Base-by-base conservation (phyloP, 805 yeast species). In the Yamadazyma endophytica region DNA sequence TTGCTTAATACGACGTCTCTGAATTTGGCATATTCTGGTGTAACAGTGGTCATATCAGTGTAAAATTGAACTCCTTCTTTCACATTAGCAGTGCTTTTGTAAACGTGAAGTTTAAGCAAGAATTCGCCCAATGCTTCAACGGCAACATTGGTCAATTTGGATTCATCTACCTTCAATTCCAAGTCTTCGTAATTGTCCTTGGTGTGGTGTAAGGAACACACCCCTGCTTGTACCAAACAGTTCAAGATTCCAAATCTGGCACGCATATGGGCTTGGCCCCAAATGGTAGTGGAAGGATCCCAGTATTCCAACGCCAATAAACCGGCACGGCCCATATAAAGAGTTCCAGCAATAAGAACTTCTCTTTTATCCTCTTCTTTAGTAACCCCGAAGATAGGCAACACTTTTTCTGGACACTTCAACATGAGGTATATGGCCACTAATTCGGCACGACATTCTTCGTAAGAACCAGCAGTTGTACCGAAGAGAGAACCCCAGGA, bases 261-360 rank as follows among this genome's bases (percentile, higher is more conserved):
- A 62, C 86, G 95, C 87, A 86, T 85, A 55, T 87, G 96, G 9
- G 96, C 79, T 62, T 87, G 96, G 18, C 96, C 96, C 95, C 96
- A 87, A 59, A 85, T 86, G 37, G 67, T 63, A 17, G 85, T 71
- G 26, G 59, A 58, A 23, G 95, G 95, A 56, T 87, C 95, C 87
- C 94, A 87, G 54, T 72, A 84, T 56, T 87, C 95, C 50, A 87
- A 68, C 6, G 84, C 90, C 21, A 82, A 50, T 29, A 87, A 64
- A 36, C 96, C 96, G 5, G 95, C 95, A 46, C 95, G 72, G 16
- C 87, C 82, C 96, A 87, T 87, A 42, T 75, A 78, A 42, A 86
- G 61, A 44, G 79, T 83, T 11, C 89, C 84, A 24, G 82, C 68
- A 47, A 71, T 75, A 26, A 76, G 68, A 31, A 85, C 72, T 35